Evolutionary conservation across 257 asterid species (phyloP).

Genomic region (Plantago elongata): DNA sequence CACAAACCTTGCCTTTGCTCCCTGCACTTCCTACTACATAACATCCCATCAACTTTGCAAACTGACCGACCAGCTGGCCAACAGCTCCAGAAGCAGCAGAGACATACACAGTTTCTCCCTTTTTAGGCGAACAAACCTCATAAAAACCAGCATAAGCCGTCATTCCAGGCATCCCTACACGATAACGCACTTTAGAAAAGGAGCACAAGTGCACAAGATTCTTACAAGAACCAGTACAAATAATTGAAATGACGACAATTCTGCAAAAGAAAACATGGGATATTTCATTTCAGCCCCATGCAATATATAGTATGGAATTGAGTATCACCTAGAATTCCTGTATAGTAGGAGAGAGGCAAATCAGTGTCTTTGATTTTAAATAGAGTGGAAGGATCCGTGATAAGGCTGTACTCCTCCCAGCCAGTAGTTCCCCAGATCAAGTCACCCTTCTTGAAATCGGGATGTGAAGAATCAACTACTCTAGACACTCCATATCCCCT

Average conservation of each 20-base stretch:
- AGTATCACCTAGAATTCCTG: slow-evolving; percentile 11
- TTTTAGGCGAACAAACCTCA: background rate
- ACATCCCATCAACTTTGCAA: slow-evolving; percentile 17
- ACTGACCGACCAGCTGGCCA: slow-evolving; percentile 6
- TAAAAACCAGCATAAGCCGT: slow-evolving; percentile 13
- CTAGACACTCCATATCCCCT: slow-evolving; percentile 12
- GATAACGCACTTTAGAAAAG: background rate
- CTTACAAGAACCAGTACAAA: no score
- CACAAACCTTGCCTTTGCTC: slow-evolving; percentile 7
- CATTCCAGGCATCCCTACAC: slow-evolving; percentile 7
- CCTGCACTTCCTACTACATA: slow-evolving; percentile 19
- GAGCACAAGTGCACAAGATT: background rate
- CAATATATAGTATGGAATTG: background rate
- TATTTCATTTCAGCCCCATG: no score
- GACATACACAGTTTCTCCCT: slow-evolving; percentile 5
- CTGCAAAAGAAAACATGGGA: no score
- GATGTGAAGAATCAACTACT: slow-evolving; percentile 5
- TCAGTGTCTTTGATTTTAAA: slow-evolving; percentile 1
- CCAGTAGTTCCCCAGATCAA: slow-evolving; percentile 6
- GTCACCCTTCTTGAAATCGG: slow-evolving; percentile 3
- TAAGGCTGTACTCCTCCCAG: slow-evolving; percentile 13
- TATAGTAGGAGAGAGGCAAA: slow-evolving; percentile 15
- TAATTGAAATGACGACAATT: no score
- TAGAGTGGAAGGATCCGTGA: background rate
- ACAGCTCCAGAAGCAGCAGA: slow-evolving; percentile 16